Percentiles rank a stretch among this genome's conserved stretches.
Conservation (phyloP, 192 early-diverging fungal species). For the Backusella westeae region DNA sequence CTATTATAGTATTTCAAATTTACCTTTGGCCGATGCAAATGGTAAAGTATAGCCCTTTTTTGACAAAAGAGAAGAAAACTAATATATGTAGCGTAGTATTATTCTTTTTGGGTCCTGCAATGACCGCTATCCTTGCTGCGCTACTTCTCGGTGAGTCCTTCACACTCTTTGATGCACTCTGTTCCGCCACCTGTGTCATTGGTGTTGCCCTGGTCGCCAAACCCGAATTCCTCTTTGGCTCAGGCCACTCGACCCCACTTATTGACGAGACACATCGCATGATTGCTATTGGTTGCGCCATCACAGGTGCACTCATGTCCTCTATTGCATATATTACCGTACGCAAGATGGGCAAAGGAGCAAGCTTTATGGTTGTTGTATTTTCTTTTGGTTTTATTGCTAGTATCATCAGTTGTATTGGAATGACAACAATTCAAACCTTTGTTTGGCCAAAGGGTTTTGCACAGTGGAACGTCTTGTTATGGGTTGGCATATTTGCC, state of each 20-base stretch:
- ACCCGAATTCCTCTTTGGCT: slow-evolving; percentile 43
- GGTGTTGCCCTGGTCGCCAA: slow-evolving; percentile 66
- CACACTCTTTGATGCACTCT: slow-evolving; percentile 50
- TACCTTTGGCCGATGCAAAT: slow-evolving; percentile 73
- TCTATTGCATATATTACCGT: slow-evolving; percentile 68
- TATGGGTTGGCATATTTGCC: slow-evolving; percentile 53
- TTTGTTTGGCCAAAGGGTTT: slow-evolving; percentile 39
- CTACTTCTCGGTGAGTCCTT: slow-evolving; percentile 64
- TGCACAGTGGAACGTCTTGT: slow-evolving; percentile 47
- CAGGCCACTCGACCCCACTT: background rate
- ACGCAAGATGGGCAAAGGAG: slow-evolving; percentile 66
- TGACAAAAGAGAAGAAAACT: background rate
- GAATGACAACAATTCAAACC: slow-evolving; percentile 35
- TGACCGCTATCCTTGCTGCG: slow-evolving; percentile 69
- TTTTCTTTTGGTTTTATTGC: slow-evolving; percentile 72
- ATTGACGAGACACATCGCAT: slow-evolving; percentile 6
- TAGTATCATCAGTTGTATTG: slow-evolving; percentile 43
- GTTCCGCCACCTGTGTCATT: slow-evolving; percentile 51
- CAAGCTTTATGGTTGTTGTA: slow-evolving; percentile 75
- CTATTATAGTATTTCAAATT: slow-evolving; percentile 66
- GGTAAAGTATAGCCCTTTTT: slow-evolving; percentile 17
- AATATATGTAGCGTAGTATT: slow-evolving; percentile 37
- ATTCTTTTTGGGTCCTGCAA: slow-evolving; percentile 73
- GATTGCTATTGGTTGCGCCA: slow-evolving; percentile 44
- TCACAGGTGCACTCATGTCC: slow-evolving; percentile 57